A percentile compares a stretch with the other conserved stretches of the same genome.
Conservation (phyloP, 2,329 filamentous ascomycete species). For the Monosporascus sp. region DNA sequence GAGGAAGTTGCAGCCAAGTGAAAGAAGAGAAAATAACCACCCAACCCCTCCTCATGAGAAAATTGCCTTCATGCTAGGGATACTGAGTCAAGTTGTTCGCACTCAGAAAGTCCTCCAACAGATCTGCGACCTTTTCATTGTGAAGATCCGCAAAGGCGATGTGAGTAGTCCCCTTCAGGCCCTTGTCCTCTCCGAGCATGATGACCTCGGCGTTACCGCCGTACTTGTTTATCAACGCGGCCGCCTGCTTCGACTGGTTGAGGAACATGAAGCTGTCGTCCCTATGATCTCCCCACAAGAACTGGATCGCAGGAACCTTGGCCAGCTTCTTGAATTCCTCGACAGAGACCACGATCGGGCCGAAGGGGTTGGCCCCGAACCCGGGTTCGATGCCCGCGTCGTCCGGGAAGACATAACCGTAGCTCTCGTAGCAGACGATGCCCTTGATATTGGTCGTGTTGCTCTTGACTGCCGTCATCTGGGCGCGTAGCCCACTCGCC, state of each 20-base stretch:
- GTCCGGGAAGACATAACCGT: slow-evolving; percentile 20
- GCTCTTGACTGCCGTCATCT: slow-evolving; percentile 27
- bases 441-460: slow-evolving; percentile 32
- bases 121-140: slow-evolving; percentile 21
- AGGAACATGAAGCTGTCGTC: slow-evolving; percentile 16
- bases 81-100: not conserved
- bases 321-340: slow-evolving; percentile 24
- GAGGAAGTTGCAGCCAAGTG: too few relatives aligned
- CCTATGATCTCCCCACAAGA: slow-evolving; percentile 22
- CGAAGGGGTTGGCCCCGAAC: slow-evolving; percentile 8
- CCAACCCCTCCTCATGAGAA: too few relatives aligned
- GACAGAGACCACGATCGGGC: slow-evolving; percentile 18
- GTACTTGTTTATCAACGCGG: slow-evolving; percentile 22
- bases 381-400: slow-evolving; percentile 15
- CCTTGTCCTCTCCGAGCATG: slow-evolving; percentile 17
- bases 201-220: slow-evolving; percentile 23
- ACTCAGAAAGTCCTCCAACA: slow-evolving; percentile 19
- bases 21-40: too few relatives aligned
- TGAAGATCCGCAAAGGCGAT: slow-evolving; percentile 25
- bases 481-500: slow-evolving; percentile 27
- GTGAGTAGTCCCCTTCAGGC: slow-evolving; percentile 23
- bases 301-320: slow-evolving; percentile 16
- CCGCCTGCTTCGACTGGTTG: slow-evolving; percentile 14
- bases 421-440: slow-evolving; percentile 26
- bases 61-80: too few relatives aligned